Evolutionary conservation across 2,329 filamentous ascomycete species (phyloP).

Genomic region (Xylariaceae sp.): DNA sequence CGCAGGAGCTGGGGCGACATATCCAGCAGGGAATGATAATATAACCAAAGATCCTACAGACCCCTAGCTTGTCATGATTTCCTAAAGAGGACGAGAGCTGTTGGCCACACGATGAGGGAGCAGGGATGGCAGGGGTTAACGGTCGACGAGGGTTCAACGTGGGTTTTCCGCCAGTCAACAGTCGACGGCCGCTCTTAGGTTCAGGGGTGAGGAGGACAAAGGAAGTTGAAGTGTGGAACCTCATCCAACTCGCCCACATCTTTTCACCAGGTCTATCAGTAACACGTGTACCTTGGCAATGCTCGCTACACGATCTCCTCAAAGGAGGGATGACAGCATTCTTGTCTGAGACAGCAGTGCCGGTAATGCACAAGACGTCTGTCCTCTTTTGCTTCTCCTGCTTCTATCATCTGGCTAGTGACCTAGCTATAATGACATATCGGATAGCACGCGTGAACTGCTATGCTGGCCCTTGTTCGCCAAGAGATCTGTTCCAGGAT

Average conservation of each 20-base stretch:
- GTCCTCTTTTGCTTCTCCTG: conserved; percentile 10
- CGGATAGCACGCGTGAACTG: background rate
- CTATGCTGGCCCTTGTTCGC: conserved; percentile 9
- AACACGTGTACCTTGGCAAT: conserved; percentile 22
- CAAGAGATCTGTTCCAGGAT: conserved; percentile 23
- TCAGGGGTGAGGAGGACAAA: conserved; percentile 27
- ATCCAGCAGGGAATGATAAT: conserved; percentile 14
- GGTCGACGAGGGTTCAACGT: conserved; percentile 6
- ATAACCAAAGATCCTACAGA: conserved; percentile 18
- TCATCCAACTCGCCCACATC: conserved; percentile 17
- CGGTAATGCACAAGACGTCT: conserved; percentile 4
- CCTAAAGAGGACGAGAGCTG: background rate
- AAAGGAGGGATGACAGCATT: conserved; percentile 2
- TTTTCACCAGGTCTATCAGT: conserved; percentile 16
- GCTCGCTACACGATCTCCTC: conserved; percentile 9
- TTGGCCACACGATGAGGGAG: conserved; percentile 12
- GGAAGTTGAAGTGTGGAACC: conserved; percentile 27
- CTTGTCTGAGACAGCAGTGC: conserved; percentile 22
- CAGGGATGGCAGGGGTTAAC: background rate
- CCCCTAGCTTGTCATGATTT: conserved; percentile 15
- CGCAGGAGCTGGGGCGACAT: background rate
- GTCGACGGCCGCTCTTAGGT: conserved; percentile 17
- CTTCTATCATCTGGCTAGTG: background rate
- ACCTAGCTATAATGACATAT: background rate
- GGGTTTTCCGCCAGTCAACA: conserved; percentile 9